Conservation (phyloP, 371 early-diverging fungal genomes). For the Homolaphlyctis polyrhiza region DNA sequence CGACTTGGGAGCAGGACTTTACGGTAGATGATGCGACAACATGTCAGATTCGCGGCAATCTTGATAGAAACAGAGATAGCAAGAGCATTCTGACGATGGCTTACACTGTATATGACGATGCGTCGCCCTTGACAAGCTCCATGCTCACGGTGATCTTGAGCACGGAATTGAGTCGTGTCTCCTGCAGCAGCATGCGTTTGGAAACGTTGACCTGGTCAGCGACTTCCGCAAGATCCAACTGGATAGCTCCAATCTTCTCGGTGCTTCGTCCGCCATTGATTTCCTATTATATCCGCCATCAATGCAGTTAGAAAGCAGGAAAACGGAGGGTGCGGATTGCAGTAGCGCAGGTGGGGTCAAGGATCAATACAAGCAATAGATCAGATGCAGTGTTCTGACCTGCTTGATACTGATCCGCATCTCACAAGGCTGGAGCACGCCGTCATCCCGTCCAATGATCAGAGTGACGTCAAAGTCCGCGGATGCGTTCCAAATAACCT, state of each 20-base stretch:
- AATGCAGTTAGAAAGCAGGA: not conserved
- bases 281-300: slow-evolving; percentile 24
- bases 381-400: slow-evolving; percentile 9
- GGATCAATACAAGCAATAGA: too few species aligned
- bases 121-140: slow-evolving; percentile 21
- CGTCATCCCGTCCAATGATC: slow-evolving; percentile 51
- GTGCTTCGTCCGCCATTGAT: slow-evolving; percentile 53
- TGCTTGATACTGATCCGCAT: slow-evolving; percentile 51
- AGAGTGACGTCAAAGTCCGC: slow-evolving; percentile 31
- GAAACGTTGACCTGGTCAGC: slow-evolving; percentile 29
- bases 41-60: not conserved
- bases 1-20: not conserved
- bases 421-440: slow-evolving; percentile 49
- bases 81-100: too few species aligned
- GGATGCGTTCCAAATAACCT: slow-evolving; percentile 47
- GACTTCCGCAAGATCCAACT: slow-evolving; percentile 49
- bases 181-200: slow-evolving; percentile 48
- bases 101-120: slow-evolving; percentile 11
- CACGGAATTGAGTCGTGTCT: slow-evolving; percentile 43
- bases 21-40: not conserved
- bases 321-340: not conserved
- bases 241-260: slow-evolving; percentile 49
- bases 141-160: slow-evolving; percentile 18
- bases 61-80: not conserved
- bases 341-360: too few species aligned